phyloP scores from a whole-genome alignment of 441 rosid species.

The Pelargonium citronellum region DNA sequence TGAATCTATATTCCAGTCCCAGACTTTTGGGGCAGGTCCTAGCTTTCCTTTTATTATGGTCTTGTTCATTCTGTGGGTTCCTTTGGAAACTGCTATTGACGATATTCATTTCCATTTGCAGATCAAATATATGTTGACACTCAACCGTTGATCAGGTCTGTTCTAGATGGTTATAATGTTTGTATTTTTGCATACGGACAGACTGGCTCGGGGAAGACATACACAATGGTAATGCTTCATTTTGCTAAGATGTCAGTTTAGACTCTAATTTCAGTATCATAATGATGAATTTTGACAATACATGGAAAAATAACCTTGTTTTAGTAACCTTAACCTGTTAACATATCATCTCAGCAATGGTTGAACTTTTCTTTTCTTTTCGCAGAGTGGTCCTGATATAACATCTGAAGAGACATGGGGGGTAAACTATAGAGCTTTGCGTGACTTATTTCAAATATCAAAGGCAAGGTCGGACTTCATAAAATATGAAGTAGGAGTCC shows the following conservation, averaged over 20 bases:
- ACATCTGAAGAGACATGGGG: slow-evolving; percentile 79
- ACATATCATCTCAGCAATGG: neutral
- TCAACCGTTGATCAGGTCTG: slow-evolving; percentile 31
- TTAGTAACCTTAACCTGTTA: neutral
- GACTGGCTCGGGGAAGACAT: slow-evolving; percentile 97
- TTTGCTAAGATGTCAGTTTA: neutral
- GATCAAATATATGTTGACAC: slow-evolving; percentile 90
- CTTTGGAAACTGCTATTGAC: neutral
- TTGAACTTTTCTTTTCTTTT: slow-evolving; percentile 4
- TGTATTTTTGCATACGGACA: slow-evolving; percentile 98
- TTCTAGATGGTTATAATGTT: slow-evolving; percentile 95
- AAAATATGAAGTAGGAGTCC: slow-evolving; percentile 50
- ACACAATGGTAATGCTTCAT: slow-evolving; percentile 10
- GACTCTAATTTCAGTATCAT: neutral
- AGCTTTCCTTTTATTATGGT: neutral
- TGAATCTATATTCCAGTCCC: neutral
- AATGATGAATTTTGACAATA: neutral
- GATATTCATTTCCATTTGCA: slow-evolving; percentile 21
- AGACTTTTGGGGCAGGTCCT: neutral
- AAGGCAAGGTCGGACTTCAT: slow-evolving; percentile 40
- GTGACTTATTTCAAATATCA: slow-evolving; percentile 44
- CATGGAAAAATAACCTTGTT: neutral
- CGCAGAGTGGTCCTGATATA: slow-evolving; percentile 75
- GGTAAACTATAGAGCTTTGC: slow-evolving; percentile 17
- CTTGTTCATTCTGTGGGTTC: neutral